These are phyloP conservation scores for Pestalotiopsis sp. DNA, from an alignment of 2,329 filamentous ascomycete species.

Conservation along the genomic window DNA sequence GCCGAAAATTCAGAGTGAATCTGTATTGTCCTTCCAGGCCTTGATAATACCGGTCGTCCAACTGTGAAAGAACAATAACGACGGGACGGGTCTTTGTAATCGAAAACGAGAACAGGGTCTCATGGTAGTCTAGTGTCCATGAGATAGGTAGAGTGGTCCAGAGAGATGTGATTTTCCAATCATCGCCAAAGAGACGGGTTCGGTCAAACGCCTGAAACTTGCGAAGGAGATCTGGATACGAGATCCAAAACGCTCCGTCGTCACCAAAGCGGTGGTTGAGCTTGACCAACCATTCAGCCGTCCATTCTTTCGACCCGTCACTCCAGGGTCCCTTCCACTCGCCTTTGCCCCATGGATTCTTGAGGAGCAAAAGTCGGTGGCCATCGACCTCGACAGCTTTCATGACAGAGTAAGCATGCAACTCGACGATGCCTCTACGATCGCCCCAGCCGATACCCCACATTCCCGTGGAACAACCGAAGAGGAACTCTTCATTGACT, in stretches of 20 bases:
- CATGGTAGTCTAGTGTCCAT: slow-evolving; percentile 58
- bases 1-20: slow-evolving; percentile 56
- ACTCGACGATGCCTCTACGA: slow-evolving; percentile 59
- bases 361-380: slow-evolving; percentile 65
- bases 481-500: slow-evolving; percentile 78
- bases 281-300: slow-evolving; percentile 73
- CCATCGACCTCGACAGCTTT: slow-evolving; percentile 62
- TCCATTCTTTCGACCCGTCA: slow-evolving; percentile 86
- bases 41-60: slow-evolving; percentile 60
- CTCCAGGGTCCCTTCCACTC: slow-evolving; percentile 85
- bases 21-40: slow-evolving; percentile 59
- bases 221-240: slow-evolving; percentile 59
- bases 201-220: slow-evolving; percentile 62
- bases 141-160: slow-evolving; percentile 58
- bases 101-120: slow-evolving; percentile 55
- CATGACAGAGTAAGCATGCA: slow-evolving; percentile 65
- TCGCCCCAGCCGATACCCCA: slow-evolving; percentile 48
- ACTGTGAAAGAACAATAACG: slow-evolving; percentile 59
- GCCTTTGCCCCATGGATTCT: slow-evolving; percentile 79
- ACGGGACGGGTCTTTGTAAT: slow-evolving; percentile 51
- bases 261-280: slow-evolving; percentile 76
- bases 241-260: slow-evolving; percentile 69
- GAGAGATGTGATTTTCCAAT: slow-evolving; percentile 51
- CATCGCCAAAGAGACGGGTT: slow-evolving; percentile 58
- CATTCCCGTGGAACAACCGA: slow-evolving; percentile 59